These are phyloP conservation scores for Oryza longistaminata DNA, from an alignment of 176 grass and related monocot genomes.

Conservation along the genomic window DNA sequence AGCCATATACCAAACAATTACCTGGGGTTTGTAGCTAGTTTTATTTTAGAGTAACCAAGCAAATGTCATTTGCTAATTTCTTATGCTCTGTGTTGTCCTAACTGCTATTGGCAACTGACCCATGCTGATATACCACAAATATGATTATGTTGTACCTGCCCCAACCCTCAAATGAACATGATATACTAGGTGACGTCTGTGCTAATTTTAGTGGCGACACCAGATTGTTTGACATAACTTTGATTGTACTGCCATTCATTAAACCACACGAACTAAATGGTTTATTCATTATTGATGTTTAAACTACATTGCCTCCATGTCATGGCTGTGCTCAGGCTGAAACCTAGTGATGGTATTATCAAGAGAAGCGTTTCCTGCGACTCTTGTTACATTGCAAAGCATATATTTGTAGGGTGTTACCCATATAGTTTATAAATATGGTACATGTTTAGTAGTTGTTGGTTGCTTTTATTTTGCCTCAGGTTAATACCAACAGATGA, in stretches of 20 bases:
- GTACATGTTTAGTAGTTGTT: neutral
- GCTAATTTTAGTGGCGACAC: slow-evolving; percentile 7
- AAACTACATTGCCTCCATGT: neutral
- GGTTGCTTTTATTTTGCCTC: neutral
- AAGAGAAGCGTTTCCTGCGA: neutral
- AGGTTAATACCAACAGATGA: neutral
- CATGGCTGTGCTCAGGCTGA: neutral
- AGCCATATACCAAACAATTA: neutral
- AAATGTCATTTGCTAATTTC: neutral
- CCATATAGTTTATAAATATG: no score
- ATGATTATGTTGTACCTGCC: slow-evolving; percentile 12
- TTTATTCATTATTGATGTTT: neutral
- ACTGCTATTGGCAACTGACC: slow-evolving; percentile 1
- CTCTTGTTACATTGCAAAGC: neutral
- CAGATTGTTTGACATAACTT: neutral
- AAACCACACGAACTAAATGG: neutral
- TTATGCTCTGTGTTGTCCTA: neutral
- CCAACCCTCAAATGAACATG: neutral
- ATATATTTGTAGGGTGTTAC: neutral
- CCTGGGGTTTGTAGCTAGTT: neutral
- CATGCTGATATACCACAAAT: slow-evolving; percentile 24
- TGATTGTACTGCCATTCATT: neutral
- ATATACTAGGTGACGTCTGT: neutral
- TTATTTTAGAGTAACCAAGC: neutral
- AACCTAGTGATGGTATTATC: neutral